Evolutionary conservation across 2,329 filamentous ascomycete species (phyloP).

Genomic region (Penicillium sp.): DNA sequence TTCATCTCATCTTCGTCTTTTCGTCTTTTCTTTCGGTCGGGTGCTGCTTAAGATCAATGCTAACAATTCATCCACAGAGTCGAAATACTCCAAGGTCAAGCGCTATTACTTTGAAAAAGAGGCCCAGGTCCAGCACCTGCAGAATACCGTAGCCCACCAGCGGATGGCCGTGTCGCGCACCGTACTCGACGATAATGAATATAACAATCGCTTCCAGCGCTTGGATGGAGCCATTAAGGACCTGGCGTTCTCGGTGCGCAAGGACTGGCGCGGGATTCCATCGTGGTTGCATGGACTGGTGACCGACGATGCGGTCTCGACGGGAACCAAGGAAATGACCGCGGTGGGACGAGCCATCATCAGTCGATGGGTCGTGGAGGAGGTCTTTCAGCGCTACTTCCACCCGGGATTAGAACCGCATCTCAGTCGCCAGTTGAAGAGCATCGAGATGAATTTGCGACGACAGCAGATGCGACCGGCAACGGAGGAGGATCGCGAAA

Average conservation of each 20-base stretch:
- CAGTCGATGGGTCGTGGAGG: slow-evolving; percentile 81
- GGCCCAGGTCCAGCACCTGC: slow-evolving; percentile 82
- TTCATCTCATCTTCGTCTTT: background rate
- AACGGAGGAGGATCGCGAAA: slow-evolving; percentile 82
- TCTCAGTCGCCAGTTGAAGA: slow-evolving; percentile 73
- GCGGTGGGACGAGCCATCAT: slow-evolving; percentile 86
- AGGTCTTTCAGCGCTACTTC: slow-evolving; percentile 87
- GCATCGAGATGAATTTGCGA: slow-evolving; percentile 81
- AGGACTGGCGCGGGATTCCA: slow-evolving; percentile 81
- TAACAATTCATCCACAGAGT: slow-evolving; percentile 51
- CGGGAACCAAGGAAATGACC: slow-evolving; percentile 96
- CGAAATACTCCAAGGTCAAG: slow-evolving; percentile 98
- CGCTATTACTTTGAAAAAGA: slow-evolving; percentile 93
- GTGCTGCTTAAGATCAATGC: slow-evolving; percentile 1
- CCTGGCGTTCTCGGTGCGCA: slow-evolving; percentile 89
- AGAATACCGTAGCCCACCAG: slow-evolving; percentile 96
- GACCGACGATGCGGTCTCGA: slow-evolving; percentile 76
- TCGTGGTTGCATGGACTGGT: slow-evolving; percentile 72
- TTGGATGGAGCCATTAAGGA: slow-evolving; percentile 93
- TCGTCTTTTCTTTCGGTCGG: background rate
- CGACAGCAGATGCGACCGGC: slow-evolving; percentile 62
- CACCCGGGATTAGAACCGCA: slow-evolving; percentile 76
- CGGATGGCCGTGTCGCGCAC: slow-evolving; percentile 90
- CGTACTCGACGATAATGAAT: slow-evolving; percentile 91
- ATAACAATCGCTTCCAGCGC: slow-evolving; percentile 78